Percentiles rank a stretch among this genome's conserved stretches.
Conservation (phyloP, 768 basidiomycete genomes). For the Suillus spraguei region DNA sequence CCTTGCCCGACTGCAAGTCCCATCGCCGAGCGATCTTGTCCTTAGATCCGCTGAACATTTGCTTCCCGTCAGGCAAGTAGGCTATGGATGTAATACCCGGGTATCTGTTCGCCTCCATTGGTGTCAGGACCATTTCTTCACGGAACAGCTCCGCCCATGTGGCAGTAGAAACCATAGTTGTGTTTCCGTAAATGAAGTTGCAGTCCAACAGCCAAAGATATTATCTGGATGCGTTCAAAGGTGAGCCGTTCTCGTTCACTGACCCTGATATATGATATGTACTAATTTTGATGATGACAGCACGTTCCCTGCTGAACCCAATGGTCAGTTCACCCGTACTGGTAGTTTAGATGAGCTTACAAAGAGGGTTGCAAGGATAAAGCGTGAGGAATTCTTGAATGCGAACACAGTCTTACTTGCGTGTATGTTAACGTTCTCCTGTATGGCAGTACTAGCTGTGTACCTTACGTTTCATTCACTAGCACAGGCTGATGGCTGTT, state of each 20-base stretch:
- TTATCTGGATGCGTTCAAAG: background rate
- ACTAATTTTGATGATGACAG: background rate
- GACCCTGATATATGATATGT: too few relatives aligned
- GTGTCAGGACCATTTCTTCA: background rate
- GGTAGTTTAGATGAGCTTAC: background rate
- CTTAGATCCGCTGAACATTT: background rate
- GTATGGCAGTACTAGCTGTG: background rate
- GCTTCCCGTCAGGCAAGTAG: background rate
- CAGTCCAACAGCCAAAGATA: background rate
- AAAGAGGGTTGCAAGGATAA: background rate
- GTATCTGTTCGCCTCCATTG: background rate
- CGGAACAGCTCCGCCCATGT: background rate
- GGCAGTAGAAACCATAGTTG: background rate
- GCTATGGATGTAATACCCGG: too few relatives aligned
- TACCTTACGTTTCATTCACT: background rate
- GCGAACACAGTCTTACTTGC: background rate
- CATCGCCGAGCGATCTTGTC: background rate
- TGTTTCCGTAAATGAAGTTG: background rate
- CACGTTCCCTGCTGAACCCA: background rate
- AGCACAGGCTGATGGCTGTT: background rate
- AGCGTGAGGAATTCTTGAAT: background rate
- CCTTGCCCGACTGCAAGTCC: background rate
- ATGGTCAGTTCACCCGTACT: background rate
- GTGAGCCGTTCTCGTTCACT: background rate
- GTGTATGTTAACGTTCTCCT: background rate